Evolutionary conservation across 2,329 filamentous ascomycete genomes (phyloP).

Genomic region (Microcyclosporella mali): DNA sequence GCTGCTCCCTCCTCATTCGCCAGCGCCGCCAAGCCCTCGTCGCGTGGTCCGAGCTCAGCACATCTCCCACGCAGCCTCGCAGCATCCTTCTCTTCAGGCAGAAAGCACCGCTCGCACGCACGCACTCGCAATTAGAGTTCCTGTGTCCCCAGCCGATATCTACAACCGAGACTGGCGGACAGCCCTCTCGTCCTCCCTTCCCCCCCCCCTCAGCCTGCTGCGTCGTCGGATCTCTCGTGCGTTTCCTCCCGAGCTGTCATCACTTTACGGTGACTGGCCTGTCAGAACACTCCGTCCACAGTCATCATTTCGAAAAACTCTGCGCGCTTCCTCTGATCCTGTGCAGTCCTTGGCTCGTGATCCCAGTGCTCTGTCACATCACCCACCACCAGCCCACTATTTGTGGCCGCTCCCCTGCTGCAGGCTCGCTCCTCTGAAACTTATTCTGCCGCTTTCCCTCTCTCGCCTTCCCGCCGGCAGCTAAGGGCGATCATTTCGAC

Average conservation of each 20-base stretch:
- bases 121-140: no score
- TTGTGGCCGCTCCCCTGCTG: constrained; percentile 16
- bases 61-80: no score
- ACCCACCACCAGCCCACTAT: constrained; percentile 1
- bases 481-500: constrained; percentile 26
- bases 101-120: background rate
- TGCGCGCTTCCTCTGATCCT: constrained; percentile 2
- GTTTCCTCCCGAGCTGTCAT: constrained; percentile 4
- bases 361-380: constrained; percentile 6
- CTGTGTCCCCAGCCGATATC: constrained; percentile 2
- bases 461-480: constrained; percentile 21
- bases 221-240: constrained; percentile 1
- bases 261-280: background rate
- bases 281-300: no score
- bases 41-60: background rate
- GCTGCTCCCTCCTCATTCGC: constrained; percentile 14
- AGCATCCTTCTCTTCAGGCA: background rate
- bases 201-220: no score
- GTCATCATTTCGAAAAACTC: background rate
- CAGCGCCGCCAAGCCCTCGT: constrained; percentile 8
- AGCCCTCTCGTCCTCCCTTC: no score
- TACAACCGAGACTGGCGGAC: constrained; percentile 12
- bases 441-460: constrained; percentile 20
- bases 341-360: constrained; percentile 6
- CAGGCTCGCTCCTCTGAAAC: constrained; percentile 19